Evolutionary conservation across 345 rosid genomes (phyloP), one percentile per base, ranked within the genome.

Genomic region (Schrenkiella parvula): DNA sequence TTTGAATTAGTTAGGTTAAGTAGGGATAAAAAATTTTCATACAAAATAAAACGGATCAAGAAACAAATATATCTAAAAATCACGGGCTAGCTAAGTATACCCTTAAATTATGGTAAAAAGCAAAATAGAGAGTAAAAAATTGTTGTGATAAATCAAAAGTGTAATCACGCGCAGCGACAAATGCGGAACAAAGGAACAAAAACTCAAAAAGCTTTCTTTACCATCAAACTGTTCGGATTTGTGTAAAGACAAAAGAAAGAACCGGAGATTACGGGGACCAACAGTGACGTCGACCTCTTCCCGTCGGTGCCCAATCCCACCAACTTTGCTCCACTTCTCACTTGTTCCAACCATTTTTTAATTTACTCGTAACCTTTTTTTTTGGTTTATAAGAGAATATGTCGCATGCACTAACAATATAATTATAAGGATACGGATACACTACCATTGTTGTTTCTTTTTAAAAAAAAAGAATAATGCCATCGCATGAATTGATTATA

Each of bases 231-330:
- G 53, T 74, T 74, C 46, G 34, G 44, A 47, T 66, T 66, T 57
- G 78, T 67, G 73, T 50, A 66, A n/a, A 65, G 72, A 73, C 67
- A 66, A 74, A 53, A 13, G 17, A 56, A 59, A 21, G 60, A 59
- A 48, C n/a, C 78, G 69, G 38, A 51, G 64, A 67, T 68, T 68
- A 60, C 78, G 78, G 78, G 66, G 78, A 67, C 78, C 78, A 60
- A 67, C 31, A 74, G 73, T 60, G 73, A 60, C 73, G 68, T 74
- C 46, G 73, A 50, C 78, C 62, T 74, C 43, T 29, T 54, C 66
- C 58, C 73, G 73, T 74, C 78, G 78, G 78, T 74, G 78, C 73
- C 78, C 62, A 54, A 43, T 44, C 71, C 69, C 71, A 73, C 71
- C 77, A 64, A 65, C 58, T 65, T 56, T 53, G 18, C 25, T 53